Conservation (phyloP, 495 filamentous ascomycete species). For the Tuber brumale region DNA sequence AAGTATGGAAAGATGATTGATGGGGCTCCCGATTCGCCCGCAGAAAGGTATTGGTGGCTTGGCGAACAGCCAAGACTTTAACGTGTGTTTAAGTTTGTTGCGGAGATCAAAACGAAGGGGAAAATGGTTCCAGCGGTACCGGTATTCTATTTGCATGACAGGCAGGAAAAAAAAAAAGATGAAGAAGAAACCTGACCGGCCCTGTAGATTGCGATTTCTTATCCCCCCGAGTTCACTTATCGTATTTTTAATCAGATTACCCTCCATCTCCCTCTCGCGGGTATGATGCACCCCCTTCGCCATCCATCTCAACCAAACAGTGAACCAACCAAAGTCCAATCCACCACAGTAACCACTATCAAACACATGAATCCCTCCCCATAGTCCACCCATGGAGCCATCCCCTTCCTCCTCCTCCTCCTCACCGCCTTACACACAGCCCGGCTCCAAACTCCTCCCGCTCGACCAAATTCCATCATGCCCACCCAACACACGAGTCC, state of each 20-base stretch:
- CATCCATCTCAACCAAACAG: background rate
- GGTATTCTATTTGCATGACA: background rate
- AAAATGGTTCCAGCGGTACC: background rate
- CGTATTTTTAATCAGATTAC: background rate
- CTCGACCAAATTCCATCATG: slow-evolving; percentile 56
- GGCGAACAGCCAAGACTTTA: background rate
- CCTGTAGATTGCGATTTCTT: background rate
- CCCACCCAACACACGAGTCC: slow-evolving; percentile 63
- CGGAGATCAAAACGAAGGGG: background rate
- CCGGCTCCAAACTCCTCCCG: slow-evolving; percentile 44
- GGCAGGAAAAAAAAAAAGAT: background rate
- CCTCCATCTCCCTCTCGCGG: background rate
- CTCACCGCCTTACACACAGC: slow-evolving; percentile 6
- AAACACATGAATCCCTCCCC: background rate
- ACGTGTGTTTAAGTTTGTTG: background rate
- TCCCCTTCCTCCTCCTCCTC: background rate
- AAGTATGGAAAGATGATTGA: background rate
- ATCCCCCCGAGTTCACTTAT: background rate
- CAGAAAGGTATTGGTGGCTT: background rate
- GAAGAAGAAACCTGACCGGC: background rate
- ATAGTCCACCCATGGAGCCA: background rate
- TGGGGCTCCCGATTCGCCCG: background rate
- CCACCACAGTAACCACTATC: background rate
- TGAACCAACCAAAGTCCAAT: background rate
- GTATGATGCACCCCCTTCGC: background rate